phyloP scores from a whole-genome alignment of 768 basidiomycete species.

The Psilocybe azurescens region DNA sequence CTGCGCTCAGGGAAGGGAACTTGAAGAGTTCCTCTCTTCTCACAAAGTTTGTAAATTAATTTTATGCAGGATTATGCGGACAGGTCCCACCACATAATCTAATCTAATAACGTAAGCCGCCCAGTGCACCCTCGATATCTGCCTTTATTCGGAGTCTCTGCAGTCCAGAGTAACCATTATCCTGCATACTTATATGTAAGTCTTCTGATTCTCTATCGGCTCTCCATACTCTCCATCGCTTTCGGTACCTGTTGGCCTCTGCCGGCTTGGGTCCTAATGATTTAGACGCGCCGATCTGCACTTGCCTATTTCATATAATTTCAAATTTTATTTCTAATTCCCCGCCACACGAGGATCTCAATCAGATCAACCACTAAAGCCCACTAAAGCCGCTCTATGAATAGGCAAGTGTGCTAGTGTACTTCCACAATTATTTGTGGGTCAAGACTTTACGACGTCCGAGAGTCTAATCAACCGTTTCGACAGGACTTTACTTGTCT shows the following conservation, averaged over 20 bases:
- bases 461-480: too few species aligned
- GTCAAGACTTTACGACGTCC: too few species aligned
- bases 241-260: background rate
- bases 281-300: conserved; percentile 17
- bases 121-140: too few species aligned
- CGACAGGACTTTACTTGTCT: too few species aligned
- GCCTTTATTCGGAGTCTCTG: too few species aligned
- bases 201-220: background rate
- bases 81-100: too few species aligned
- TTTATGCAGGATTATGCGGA: too few species aligned
- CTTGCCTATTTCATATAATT: background rate
- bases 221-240: background rate
- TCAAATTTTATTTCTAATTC: background rate
- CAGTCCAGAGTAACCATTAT: too few species aligned
- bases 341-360: background rate
- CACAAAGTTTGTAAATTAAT: background rate
- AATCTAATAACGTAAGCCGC: too few species aligned
- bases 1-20: background rate
- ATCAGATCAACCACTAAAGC: background rate
- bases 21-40: background rate
- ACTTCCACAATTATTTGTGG: too few species aligned
- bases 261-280: background rate
- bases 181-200: background rate
- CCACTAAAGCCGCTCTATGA: background rate
- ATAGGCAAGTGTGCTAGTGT: too few species aligned